Conservation (phyloP, 768 basidiomycete genomes). For the Tubosaeta brunneosetosa region DNA sequence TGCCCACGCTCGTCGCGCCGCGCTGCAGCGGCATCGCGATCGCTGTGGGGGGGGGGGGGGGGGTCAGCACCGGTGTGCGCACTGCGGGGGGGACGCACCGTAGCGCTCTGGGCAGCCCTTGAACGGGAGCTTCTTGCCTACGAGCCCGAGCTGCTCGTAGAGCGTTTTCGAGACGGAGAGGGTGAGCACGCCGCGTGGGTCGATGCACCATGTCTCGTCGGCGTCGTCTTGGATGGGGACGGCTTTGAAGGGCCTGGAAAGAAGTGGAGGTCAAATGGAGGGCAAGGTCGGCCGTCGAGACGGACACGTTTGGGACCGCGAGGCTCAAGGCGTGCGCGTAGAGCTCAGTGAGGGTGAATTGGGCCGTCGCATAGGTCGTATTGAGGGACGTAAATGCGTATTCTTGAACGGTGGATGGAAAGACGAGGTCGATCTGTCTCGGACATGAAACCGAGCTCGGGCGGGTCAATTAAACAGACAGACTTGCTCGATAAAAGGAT, state of each 20-base stretch:
- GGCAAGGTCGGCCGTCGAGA: not conserved
- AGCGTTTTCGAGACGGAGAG: slow-evolving; percentile 51
- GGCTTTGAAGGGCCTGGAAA: slow-evolving; percentile 35
- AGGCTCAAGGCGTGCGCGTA: slow-evolving; percentile 34
- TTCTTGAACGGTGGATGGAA: slow-evolving; percentile 44
- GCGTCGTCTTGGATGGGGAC: slow-evolving; percentile 27
- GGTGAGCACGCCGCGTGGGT: slow-evolving; percentile 56
- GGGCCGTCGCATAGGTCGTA: slow-evolving; percentile 43
- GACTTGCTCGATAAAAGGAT: slow-evolving; percentile 54
- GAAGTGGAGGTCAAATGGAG: not conserved
- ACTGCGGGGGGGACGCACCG: slow-evolving; percentile 34
- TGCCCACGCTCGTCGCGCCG: slow-evolving; percentile 31
- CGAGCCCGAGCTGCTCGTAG: slow-evolving; percentile 58
- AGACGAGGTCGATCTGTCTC: slow-evolving; percentile 57
- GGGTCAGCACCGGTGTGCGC: not conserved
- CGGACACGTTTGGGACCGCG: slow-evolving; percentile 11
- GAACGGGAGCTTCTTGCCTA: slow-evolving; percentile 53
- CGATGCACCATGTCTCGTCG: slow-evolving; percentile 69
- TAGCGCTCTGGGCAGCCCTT: slow-evolving; percentile 44
- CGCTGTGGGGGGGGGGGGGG: slow-evolving; percentile 40
- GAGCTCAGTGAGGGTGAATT: slow-evolving; percentile 41
- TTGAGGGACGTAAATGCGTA: slow-evolving; percentile 37
- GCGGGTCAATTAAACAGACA: slow-evolving; percentile 9
- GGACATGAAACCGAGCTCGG: slow-evolving; percentile 2
- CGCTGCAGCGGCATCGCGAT: slow-evolving; percentile 44